Evolutionary conservation across 2,329 filamentous ascomycete species (phyloP).

Genomic region (Talaromyces sp.): DNA sequence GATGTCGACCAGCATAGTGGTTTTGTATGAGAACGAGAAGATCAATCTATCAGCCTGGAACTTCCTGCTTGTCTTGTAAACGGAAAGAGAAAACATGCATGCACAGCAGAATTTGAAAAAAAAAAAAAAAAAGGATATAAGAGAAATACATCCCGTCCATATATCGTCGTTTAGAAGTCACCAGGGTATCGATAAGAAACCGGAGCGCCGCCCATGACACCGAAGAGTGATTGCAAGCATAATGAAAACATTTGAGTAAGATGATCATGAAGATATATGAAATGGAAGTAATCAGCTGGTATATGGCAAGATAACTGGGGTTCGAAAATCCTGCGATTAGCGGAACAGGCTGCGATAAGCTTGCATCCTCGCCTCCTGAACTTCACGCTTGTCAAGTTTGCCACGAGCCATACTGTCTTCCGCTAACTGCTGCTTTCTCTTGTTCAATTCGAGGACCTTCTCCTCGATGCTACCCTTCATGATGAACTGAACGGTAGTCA

Average conservation of each 20-base stretch:
- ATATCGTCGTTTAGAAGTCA: constrained; percentile 18
- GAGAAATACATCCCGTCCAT: constrained; percentile 9
- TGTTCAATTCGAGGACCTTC: constrained; percentile 83
- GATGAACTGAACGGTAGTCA: constrained; percentile 82
- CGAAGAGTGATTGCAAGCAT: constrained; percentile 15
- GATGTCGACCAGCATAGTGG: not conserved
- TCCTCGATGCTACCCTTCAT: constrained; percentile 91
- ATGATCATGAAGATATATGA: not conserved
- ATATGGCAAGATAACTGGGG: not conserved
- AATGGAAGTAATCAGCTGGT: not conserved
- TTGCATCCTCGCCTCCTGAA: constrained; percentile 61
- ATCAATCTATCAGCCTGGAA: constrained; percentile 12
- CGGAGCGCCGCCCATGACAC: constrained; percentile 14
- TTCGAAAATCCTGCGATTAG: constrained; percentile 21
- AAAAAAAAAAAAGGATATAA: constrained; percentile 10
- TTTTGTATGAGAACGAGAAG: not conserved
- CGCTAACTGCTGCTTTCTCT: constrained; percentile 88
- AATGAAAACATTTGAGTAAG: constrained; percentile 16
- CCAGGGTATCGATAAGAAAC: constrained; percentile 19
- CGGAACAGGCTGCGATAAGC: constrained; percentile 59
- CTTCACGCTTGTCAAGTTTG: constrained; percentile 58
- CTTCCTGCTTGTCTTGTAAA: not conserved
- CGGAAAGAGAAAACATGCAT: not conserved
- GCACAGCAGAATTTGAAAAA: not conserved
- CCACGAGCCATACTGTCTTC: constrained; percentile 75